Conservation (phyloP, 1,284 basidiomycete genomes). For the Grifola frondosa region DNA sequence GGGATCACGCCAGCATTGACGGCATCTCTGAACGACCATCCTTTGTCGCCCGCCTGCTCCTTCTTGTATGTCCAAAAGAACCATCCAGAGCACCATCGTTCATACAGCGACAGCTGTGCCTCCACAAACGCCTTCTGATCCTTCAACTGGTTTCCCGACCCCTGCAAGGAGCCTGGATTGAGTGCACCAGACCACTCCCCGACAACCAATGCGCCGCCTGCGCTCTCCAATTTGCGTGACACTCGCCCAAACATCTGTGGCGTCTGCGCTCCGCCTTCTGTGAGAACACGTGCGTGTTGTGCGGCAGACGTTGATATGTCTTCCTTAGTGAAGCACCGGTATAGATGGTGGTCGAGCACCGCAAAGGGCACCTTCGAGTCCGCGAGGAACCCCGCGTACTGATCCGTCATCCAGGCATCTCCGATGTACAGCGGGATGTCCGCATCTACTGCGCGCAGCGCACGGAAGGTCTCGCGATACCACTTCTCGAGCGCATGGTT, state of each 20-base stretch:
- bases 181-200: constrained; percentile 87
- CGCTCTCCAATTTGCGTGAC: constrained; percentile 42
- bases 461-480: constrained; percentile 62
- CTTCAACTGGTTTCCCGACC: constrained; percentile 42
- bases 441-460: constrained; percentile 54
- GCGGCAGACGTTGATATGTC: constrained; percentile 60
- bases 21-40: constrained; percentile 78
- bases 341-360: constrained; percentile 83
- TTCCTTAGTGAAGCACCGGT: constrained; percentile 73
- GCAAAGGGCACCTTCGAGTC: constrained; percentile 44
- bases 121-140: constrained; percentile 54
- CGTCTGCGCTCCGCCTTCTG: constrained; percentile 40
- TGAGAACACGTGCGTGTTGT: constrained; percentile 53
- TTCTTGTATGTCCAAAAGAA: constrained; percentile 93
- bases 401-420: constrained; percentile 76
- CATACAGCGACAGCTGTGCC: constrained; percentile 71
- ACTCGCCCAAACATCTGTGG: constrained; percentile 44
- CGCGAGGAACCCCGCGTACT: constrained; percentile 60
- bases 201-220: constrained; percentile 64
- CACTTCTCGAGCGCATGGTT: constrained; percentile 55
- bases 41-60: constrained; percentile 63
- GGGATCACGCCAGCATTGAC: constrained; percentile 56
- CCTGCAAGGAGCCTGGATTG: constrained; percentile 62
- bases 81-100: constrained; percentile 70
- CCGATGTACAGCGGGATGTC: constrained; percentile 70